phyloP scores from a whole-genome alignment of 345 rosid genomes.

The Lagerstroemia speciosa region DNA sequence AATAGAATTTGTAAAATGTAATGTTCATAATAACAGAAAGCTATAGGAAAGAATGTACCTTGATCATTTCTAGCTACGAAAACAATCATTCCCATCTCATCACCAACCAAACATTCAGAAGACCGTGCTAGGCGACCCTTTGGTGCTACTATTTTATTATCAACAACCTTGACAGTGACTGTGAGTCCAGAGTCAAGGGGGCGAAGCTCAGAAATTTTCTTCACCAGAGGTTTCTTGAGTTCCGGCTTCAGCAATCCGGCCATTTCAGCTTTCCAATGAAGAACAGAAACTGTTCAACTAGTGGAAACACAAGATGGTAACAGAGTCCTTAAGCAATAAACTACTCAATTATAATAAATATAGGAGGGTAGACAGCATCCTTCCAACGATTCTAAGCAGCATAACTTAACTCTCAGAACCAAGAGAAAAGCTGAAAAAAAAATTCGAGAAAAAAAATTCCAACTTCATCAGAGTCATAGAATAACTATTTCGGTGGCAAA shows the following conservation, averaged over 20 bases:
- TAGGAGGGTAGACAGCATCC: background rate
- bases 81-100: constrained; percentile 78
- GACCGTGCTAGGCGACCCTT: constrained; percentile 79
- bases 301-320: background rate
- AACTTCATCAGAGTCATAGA: too few relatives aligned
- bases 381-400: background rate
- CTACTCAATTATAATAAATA: too few relatives aligned
- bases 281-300: constrained; percentile 1
- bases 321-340: too few relatives aligned
- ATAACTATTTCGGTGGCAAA: too few relatives aligned
- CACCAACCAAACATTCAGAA: constrained; percentile 90
- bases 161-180: constrained; percentile 70
- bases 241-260: constrained; percentile 59
- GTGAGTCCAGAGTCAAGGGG: constrained; percentile 83
- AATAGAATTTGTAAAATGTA: background rate
- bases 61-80: constrained; percentile 91
- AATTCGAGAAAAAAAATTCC: background rate
- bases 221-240: constrained; percentile 74
- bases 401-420: background rate
- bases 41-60: constrained; percentile 28
- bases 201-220: constrained; percentile 79
- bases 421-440: background rate
- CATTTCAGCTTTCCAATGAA: constrained; percentile 37
- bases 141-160: constrained; percentile 63
- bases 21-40: background rate